phyloP scores from a whole-genome alignment of 2,329 filamentous ascomycete species.

The Berkeleyomyces basicola region DNA sequence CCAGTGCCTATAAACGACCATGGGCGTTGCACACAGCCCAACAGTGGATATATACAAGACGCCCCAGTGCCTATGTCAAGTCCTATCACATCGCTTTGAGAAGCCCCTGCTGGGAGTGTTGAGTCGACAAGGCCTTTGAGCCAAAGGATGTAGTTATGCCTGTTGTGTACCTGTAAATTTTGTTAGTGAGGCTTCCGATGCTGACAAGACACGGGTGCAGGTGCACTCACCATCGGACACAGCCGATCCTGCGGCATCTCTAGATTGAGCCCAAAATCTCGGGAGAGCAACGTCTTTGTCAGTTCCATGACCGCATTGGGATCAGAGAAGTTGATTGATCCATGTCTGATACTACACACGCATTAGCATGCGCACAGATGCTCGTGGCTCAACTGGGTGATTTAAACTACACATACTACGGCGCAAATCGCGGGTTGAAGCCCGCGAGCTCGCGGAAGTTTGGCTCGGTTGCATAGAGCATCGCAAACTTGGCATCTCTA shows the following conservation, averaged over 20 bases:
- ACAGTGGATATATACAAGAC: constrained; percentile 76
- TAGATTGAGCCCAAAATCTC: constrained; percentile 57
- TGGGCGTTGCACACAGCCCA: constrained; percentile 52
- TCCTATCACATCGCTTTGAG: constrained; percentile 40
- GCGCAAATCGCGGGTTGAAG: constrained; percentile 26
- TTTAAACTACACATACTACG: constrained; percentile 21
- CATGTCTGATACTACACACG: constrained; percentile 21
- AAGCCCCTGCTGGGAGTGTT: constrained; percentile 34
- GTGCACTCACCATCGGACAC: constrained; percentile 56
- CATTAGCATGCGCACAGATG: neutral
- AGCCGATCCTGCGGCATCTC: constrained; percentile 61
- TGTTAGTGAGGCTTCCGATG: neutral
- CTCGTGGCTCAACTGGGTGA: neutral
- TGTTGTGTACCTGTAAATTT: constrained; percentile 34
- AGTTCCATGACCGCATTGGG: constrained; percentile 62
- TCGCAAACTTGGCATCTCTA: constrained; percentile 13
- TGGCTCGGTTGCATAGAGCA: constrained; percentile 25
- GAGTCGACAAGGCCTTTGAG: constrained; percentile 66
- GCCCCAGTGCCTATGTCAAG: constrained; percentile 83
- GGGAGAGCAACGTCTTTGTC: constrained; percentile 59
- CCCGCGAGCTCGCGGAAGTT: constrained; percentile 29
- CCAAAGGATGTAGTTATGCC: constrained; percentile 86
- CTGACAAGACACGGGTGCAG: neutral
- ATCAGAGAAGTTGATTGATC: constrained; percentile 64
- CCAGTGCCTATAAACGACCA: constrained; percentile 61